These are phyloP conservation scores for Erythrobasidium hasegawianum DNA, from an alignment of 1,284 basidiomycete genomes.

Conservation along the genomic window DNA sequence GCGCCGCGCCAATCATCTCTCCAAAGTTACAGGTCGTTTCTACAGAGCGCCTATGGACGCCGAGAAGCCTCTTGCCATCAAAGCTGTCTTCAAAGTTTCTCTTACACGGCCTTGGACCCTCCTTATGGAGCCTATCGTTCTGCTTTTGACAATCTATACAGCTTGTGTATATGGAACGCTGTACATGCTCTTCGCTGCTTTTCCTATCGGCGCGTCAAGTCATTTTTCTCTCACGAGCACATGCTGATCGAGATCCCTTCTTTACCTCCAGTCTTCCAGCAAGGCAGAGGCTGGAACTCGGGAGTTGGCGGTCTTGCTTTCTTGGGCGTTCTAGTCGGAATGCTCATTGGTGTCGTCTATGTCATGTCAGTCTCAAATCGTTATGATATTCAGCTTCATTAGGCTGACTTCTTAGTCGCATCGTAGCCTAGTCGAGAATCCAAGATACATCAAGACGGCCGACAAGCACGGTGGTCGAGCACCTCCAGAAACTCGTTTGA, in stretches of 20 bases:
- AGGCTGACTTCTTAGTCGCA: too few relatives aligned
- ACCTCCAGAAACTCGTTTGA: conserved; percentile 37
- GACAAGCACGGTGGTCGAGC: conserved; percentile 40
- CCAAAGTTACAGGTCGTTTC: conserved; percentile 43
- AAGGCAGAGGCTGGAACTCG: conserved; percentile 37
- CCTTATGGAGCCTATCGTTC: conserved; percentile 43
- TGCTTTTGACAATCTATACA: conserved; percentile 40
- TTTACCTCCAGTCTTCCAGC: conserved; percentile 36
- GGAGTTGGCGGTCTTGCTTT: conserved; percentile 40
- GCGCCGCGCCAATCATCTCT: conserved; percentile 41
- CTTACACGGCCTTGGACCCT: conserved; percentile 46
- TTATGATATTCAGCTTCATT: too few relatives aligned
- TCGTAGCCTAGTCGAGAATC: conserved; percentile 38
- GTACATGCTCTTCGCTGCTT: conserved; percentile 29
- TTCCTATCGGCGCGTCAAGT: conserved; percentile 11
- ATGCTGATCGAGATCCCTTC: too few relatives aligned
- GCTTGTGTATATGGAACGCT: conserved; percentile 50
- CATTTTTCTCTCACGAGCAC: not conserved
- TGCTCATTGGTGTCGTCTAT: conserved; percentile 27
- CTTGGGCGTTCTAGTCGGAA: conserved; percentile 37
- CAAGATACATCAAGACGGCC: conserved; percentile 28
- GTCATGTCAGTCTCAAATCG: conserved; percentile 14
- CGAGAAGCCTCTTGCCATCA: conserved; percentile 41
- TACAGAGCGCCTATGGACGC: conserved; percentile 46
- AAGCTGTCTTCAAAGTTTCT: conserved; percentile 42